These are phyloP conservation scores for Coriaria nepalensis DNA, from an alignment of 306 rosid species.

Conservation along the genomic window DNA sequence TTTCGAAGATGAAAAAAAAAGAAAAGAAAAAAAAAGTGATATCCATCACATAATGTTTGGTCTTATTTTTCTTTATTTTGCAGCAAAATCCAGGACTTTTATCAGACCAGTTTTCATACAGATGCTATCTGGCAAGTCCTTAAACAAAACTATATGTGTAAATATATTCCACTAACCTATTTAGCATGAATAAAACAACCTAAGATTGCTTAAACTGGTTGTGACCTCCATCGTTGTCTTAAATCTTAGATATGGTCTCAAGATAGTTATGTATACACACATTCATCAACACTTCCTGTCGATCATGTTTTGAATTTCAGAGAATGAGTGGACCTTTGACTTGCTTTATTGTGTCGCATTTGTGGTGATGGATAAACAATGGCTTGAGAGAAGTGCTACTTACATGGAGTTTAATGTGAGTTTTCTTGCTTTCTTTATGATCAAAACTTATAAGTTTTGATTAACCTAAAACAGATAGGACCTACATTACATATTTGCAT, in stretches of 20 bases:
- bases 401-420: slow-evolving; percentile 93
- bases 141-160: slow-evolving; percentile 1
- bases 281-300: not conserved
- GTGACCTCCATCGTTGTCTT: not conserved
- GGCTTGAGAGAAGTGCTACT: slow-evolving; percentile 75
- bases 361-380: slow-evolving; percentile 70
- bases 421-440: not conserved
- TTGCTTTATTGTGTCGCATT: slow-evolving; percentile 82
- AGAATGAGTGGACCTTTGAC: slow-evolving; percentile 81
- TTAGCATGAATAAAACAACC: not conserved
- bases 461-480: too few relatives aligned
- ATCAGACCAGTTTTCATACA: slow-evolving; percentile 64
- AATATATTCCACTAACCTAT: not conserved
- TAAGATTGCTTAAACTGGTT: too few relatives aligned
- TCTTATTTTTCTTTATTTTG: slow-evolving; percentile 25
- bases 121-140: slow-evolving; percentile 59
- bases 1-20: too few relatives aligned
- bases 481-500: too few relatives aligned
- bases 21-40: too few relatives aligned
- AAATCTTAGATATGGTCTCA: not conserved
- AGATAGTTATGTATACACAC: not conserved
- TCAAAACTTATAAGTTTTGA: not conserved
- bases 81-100: slow-evolving; percentile 74
- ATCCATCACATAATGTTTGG: not conserved
- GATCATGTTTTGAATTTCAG: too few relatives aligned